Conservation (phyloP, 306 rosid genomes). For the Cucumis sativus region Cucumber_9930_V3 NC_026658.2:23605501-23606000, state of each 20-base stretch:
- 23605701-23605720: constrained; percentile 36
- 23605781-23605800: constrained; percentile 25
- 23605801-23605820: constrained; percentile 26
- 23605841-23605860: not conserved
- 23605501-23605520: not conserved
- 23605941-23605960: not conserved
- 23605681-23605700: constrained; percentile 20
- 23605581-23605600: not conserved
- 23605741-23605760: constrained; percentile 12
- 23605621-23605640: not conserved
- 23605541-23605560: not conserved
- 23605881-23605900: not conserved
- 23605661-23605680: constrained; percentile 19
- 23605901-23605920: not conserved
- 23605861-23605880: not conserved
- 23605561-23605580: not conserved
- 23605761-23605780: constrained; percentile 8
- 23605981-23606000: not conserved
- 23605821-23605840: constrained; percentile 2
- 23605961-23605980: not conserved
- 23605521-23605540: not conserved
- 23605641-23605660: not conserved
- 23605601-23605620: not conserved
- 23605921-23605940: not conserved
- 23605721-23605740: constrained; percentile 31